Evolutionary conservation across 2,329 filamentous ascomycete species (phyloP), one percentile per base, ranked within the genome.

Genomic region (Pyrenophora tritici-repentis): DNA sequence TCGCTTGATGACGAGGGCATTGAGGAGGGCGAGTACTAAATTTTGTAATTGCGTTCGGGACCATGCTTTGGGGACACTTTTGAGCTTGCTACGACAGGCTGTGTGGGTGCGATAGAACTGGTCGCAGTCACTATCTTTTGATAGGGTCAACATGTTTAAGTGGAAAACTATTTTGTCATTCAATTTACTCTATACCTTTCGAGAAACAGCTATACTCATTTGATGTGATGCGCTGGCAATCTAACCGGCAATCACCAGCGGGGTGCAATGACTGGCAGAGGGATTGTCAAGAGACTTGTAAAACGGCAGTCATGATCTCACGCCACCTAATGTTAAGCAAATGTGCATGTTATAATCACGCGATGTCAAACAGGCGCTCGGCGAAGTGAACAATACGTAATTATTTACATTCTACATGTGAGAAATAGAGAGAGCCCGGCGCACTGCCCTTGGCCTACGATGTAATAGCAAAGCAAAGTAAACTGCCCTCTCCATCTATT

Each of bases 1-100:
- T 71, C 66, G 32, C 79, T 86, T 63, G 79, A 83, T 13, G 84
- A 85, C 39, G 86, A 86, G 69, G 81, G 78, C 42, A 72, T 65
- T 31, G 68, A 70, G 46, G 86, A 87, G 63, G 80, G 67, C 53
- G 74, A 77, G 58, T 76, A 76, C 61, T 76, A 74, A 36, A 10
- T 17, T 32, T 42, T n/a, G 3, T 70, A 68, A 63, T 65, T 55
- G 61, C 50, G 39, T 54, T 35, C 46, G 46, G 48, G 39, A 35
- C 34, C n/a, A 36, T 42, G 32, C 20, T 51, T 59, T 62, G 58
- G 46, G 48, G 48, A 42, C 48, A 42, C 53, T 58, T 56, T 59
- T 56, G 50, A 53, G 52, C 54, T 64, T 33, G 31, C 32, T 46
- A 44, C 31, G 31, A 34, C 22, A 13, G 31, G 47, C 26, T 10